Evolutionary conservation across 2,329 filamentous ascomycete species (phyloP), one percentile per base, ranked within the genome.

Genomic region (Fusarium nematophilum): DNA sequence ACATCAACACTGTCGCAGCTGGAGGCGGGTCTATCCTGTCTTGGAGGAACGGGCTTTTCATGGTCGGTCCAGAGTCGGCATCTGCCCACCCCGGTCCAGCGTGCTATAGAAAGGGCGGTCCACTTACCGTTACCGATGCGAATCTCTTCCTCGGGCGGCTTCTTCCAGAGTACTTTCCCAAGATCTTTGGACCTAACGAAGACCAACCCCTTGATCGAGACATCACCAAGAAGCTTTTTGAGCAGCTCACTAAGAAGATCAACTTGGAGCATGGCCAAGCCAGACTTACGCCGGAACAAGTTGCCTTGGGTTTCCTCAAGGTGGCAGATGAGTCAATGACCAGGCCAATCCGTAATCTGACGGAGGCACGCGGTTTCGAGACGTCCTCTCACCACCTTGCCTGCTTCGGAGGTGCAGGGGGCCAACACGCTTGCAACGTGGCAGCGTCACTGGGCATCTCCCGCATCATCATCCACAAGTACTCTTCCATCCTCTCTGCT

Each of bases 281-380:
- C 0, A 45, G 42, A 0, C 69, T 70, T 4, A 69, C 69, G 0
- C 57, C 64, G 0, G 66, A 71, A 39, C 62, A 57, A 3, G n/a
- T 71, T 0, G 90, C 90, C 0, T 86, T 89, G 56, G 90, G 90
- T 0, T 92, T 92, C 67, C 83, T 92, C 63, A 85, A 89, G 47
- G 88, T 92, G 38, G 89, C 89, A 5, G 91, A 92, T 57, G 88
- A 90, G 67, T 86, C 88, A 1, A 92, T 92, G 89, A 87, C 86
- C 0, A 79, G 90, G 26, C 90, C 90, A 0, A 93, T 93, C 13
- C 57, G 70, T 9, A 69, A 67, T 2, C 59, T 71, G 0, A 72
- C 64, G 9, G 70, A 72, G n/a, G 70, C 64, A 2, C 69, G 70
- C 0, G 70, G 70, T 1, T 72, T 69, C 15, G 66, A 62, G 1